A percentile compares a stretch with the other conserved stretches of the same genome.
These are phyloP conservation scores for Populus pruinosa DNA, from an alignment of 345 rosid genomes.

Conservation along the genomic window DNA sequence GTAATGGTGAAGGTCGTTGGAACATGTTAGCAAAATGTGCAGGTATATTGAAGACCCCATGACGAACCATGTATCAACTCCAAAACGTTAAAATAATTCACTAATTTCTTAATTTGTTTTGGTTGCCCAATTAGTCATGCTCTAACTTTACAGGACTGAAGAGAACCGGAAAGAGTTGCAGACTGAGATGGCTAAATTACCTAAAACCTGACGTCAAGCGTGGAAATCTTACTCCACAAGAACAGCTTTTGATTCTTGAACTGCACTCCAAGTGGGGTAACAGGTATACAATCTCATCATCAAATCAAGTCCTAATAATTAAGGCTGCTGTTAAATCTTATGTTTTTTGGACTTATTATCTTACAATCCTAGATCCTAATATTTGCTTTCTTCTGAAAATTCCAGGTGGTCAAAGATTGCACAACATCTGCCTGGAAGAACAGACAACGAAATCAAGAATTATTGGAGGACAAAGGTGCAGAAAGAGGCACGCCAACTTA, in stretches of 20 bases:
- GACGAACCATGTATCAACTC: not conserved
- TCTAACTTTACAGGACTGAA: conserved; percentile 52
- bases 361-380: not conserved
- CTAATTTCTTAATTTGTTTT: not conserved
- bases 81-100: not conserved
- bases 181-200: conserved; percentile 91
- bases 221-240: conserved; percentile 89
- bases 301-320: not conserved
- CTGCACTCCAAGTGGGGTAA: conserved; percentile 98
- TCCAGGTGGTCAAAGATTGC: conserved; percentile 95
- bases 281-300: conserved; percentile 38
- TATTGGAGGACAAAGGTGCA: conserved; percentile 99
- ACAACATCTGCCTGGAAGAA: conserved; percentile 82
- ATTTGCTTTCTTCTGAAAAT: not conserved
- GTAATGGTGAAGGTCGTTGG: conserved; percentile 95
- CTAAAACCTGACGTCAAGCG: conserved; percentile 90
- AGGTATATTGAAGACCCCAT: conserved; percentile 36
- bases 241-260: conserved; percentile 88
- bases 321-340: not conserved
- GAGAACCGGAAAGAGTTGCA: conserved; percentile 95
- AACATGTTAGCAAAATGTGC: conserved; percentile 81
- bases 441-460: conserved; percentile 94
- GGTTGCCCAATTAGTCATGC: not conserved
- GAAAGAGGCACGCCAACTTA: conserved; percentile 86
- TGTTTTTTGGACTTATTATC: not conserved